Percentiles rank a stretch among this genome's conserved stretches.
phyloP scores from a whole-genome alignment of 495 filamentous ascomycete species.

The Penicillium ucsense region DNA sequence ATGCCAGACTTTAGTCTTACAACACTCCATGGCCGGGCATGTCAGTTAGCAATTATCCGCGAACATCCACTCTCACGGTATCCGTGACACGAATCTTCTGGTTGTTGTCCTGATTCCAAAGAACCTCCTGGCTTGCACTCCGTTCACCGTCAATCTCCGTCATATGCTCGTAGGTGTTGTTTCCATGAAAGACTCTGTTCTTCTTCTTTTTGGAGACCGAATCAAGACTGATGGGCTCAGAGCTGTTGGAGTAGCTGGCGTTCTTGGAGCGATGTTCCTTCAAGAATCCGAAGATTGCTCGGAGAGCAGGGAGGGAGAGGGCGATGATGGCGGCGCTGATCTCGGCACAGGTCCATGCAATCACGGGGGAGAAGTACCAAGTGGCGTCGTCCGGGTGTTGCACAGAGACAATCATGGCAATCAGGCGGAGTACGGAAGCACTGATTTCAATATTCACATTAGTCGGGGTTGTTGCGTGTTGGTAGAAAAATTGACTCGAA shows the following conservation, averaged over 20 bases:
- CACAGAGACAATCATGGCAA: conserved; percentile 9
- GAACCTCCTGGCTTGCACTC: not conserved
- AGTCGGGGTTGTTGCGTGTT: no score
- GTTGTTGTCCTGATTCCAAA: not conserved
- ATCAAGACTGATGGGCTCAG: not conserved
- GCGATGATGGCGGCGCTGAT: conserved; percentile 11
- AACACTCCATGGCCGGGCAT: no score
- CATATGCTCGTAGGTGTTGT: not conserved
- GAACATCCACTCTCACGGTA: not conserved
- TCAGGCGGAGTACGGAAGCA: conserved; percentile 1
- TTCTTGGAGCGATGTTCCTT: not conserved
- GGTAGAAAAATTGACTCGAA: no score
- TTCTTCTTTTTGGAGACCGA: not conserved
- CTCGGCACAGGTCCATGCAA: conserved; percentile 11
- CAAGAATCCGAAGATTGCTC: conserved; percentile 6
- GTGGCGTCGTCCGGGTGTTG: conserved; percentile 7
- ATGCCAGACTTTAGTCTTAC: no score
- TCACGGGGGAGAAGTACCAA: conserved; percentile 15
- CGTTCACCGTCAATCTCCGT: not conserved
- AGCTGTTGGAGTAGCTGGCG: not conserved
- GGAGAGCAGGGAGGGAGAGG: conserved; percentile 11
- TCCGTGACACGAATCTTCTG: not conserved
- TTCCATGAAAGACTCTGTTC: not conserved
- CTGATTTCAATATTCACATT: not conserved
- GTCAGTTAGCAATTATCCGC: not conserved